Evolutionary conservation across 2,329 filamentous ascomycete species (phyloP), one percentile per base, ranked within the genome.

Genomic region (Penicillium sp.): DNA sequence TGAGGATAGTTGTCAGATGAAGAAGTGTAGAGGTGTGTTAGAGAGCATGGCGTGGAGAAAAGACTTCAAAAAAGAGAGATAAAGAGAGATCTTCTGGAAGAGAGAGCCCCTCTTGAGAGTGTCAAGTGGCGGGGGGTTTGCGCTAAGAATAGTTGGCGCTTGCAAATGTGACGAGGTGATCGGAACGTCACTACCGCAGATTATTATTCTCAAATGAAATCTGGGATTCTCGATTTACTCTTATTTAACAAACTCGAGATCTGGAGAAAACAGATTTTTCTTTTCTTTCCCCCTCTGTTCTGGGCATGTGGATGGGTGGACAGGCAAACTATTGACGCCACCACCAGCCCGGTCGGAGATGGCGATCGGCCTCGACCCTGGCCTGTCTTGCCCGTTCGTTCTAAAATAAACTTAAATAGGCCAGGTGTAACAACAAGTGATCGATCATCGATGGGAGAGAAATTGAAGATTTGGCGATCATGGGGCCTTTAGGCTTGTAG

Each of bases 81-180:
- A 49, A 38, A 42, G 44, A 30, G 51, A 59, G 57, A 30, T 5
- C 40, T 9, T 44, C 40, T 12, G 22, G 1, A 30, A 22, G n/a
- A 13, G 22, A 37, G 12, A 5, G 35, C 40, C 40, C 40, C n/a
- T 44, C 40, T 44, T 13, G 4, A 19, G 35, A 6, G 19, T 40
- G 35, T 51, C 12, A 24, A 57, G 55, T 57, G 59, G 65, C 53
- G 63, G 66, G 65, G 65, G n/a, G 17, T 40, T 26, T 62, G 61
- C 47, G 61, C 63, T 68, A 67, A 69, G 60, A 68, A 68, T 64
- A 65, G 66, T 65, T 58, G 68, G 65, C 65, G 65, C 64, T 67
- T 64, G 61, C 45, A 40, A 44, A 55, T 37, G 60, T 53, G 56
- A 61, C 60, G 54, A 62, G 59, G 37, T 54, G 51, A 54, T 54